Base-by-base conservation (phyloP, 352 stramenopile genomes). In the Blastocystis sp. region DNA sequence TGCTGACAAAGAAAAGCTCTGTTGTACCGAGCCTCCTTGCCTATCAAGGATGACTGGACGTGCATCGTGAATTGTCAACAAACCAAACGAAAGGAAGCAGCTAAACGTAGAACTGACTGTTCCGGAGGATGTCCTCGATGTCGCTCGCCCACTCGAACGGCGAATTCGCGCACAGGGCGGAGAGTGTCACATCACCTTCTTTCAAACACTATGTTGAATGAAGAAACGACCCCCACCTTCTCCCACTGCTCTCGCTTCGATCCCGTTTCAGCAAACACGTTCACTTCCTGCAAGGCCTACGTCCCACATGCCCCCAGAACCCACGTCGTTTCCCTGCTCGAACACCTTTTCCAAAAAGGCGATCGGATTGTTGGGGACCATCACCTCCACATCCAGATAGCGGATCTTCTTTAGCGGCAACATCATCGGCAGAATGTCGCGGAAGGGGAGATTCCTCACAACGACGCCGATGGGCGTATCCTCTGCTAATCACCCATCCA, bases 291-390 rank as follows among this genome's bases (percentile, higher is more conserved):
- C 46, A 81, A 48, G 21, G 61, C 51, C 51, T 59, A 59, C 51
- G 32, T 59, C 11, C 18, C 11, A 3, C n/a, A 32, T 11, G 11
- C n/a, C 11, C 32, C n/a, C 2, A 32, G 2, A 18, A 32, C 51
- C 51, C 32, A 75, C 69, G 27, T 81, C 69, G 53, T 49, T 65
- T 16, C 48, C 38, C 8, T 81, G 42, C 36, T 81, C 69, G 27
- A 63, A 81, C 9, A 65, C 29, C 48, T 81, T 81, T 24, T 81
- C 69, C 36, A 81, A 63, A 48, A 65, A 81, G 27, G 69, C 69
- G 53, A 81, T 44, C 9, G 69, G 69, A 51, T 81, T 81, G 53
- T 64, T 81, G 14, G 69, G 69, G 6, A 81, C 69, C 9, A 65
- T 18, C 32, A 81, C 46, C 14, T 81, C 69, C 27, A 64, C 51